Base-by-base conservation (phyloP, 257 asterid species). In the Rhazya stricta region DNA sequence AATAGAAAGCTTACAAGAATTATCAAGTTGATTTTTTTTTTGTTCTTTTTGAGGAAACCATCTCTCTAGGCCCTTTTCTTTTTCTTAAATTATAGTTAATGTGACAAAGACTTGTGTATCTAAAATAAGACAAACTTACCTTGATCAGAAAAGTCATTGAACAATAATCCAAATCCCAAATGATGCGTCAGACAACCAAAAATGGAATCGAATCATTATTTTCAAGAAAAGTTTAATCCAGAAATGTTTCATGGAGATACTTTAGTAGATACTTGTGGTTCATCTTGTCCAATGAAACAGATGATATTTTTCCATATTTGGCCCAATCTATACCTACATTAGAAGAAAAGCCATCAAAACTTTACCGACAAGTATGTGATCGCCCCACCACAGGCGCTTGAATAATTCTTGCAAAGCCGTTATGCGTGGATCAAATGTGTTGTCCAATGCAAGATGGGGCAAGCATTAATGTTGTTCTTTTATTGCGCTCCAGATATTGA, bases 351-450 rank as follows among this genome's bases (percentile, higher is more conserved):
- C 30, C 45, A 60, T 4, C 25, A 67, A 54, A 78, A 65, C 81
- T 72, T 78, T 72, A 53, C 81, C 81, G 81, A 72, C 81, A 78
- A 65, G 74, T 15, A 72, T 65, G 74, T 12, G 29, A 41, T 43
- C 71, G 11, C 15, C 69, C 74, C 53, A 57, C 25, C 30, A 43
- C 41, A 67, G 74, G 48, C 78, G 72, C 54, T 61, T 57, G 75
- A 70, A 74, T 61, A 53, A 46, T 60, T 69, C 81, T 50, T 48
- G 65, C 76, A 70, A 36, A 69, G 54, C 81, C 84, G 84, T 73
- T 76, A 66, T 72, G 72, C 39, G 75, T 80, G 84, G 84, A 76
- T 80, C 81, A 72, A 66, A 48, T 42, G 78, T 62, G 65, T 54
- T 18, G 50, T 56, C 42, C 53, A 43, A 21, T 51, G 56, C 48